These are phyloP conservation scores for Ambrosia trifida DNA, from an alignment of 129 eudicot genomes.

Conservation along the genomic window DNA sequence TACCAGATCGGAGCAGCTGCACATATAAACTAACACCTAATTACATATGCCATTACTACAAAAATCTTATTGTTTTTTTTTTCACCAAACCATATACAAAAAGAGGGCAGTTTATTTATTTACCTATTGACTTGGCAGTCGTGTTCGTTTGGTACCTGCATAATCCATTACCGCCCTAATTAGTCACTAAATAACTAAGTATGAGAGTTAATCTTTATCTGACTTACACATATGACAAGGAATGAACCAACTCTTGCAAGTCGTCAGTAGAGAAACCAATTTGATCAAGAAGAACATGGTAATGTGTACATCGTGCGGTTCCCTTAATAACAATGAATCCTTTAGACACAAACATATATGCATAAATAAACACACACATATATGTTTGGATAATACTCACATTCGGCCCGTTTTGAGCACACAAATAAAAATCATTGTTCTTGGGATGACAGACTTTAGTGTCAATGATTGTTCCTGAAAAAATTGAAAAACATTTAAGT, in stretches of 20 bases:
- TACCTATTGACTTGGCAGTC: constrained; percentile 74
- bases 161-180: neutral
- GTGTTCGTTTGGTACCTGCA: constrained; percentile 80
- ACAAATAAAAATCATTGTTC: constrained; percentile 63
- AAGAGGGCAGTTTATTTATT: neutral
- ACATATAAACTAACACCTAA: neutral
- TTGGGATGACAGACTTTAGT: constrained; percentile 61
- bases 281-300: constrained; percentile 66
- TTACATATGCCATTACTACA: neutral
- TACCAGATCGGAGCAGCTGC: constrained; percentile 82
- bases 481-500: neutral
- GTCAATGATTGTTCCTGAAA: constrained; percentile 67
- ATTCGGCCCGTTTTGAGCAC: constrained; percentile 66
- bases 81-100: neutral
- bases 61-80: neutral
- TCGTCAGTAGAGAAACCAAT: constrained; percentile 67
- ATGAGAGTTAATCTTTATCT: neutral
- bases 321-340: constrained; percentile 31
- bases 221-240: constrained; percentile 67
- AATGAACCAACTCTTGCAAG: constrained; percentile 68
- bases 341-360: neutral
- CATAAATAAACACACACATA: neutral
- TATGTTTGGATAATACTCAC: constrained; percentile 40
- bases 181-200: neutral
- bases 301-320: constrained; percentile 74